phyloP scores from a whole-genome alignment of 305 asterid genomes.

The Fraxinus floribunda region DNA sequence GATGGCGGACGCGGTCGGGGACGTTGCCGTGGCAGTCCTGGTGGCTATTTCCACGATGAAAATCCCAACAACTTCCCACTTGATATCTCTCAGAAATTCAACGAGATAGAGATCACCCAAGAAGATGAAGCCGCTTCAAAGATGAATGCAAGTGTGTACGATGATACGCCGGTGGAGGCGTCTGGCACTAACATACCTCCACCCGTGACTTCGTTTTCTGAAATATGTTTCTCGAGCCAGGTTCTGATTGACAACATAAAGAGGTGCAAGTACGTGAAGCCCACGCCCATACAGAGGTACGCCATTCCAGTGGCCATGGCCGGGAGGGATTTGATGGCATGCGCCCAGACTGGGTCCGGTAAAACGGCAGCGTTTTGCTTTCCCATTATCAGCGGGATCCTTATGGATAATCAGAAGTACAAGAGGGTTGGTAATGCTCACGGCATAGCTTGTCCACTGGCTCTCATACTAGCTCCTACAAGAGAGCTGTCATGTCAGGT shows the following conservation, averaged over 20 bases:
- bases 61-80: neutral
- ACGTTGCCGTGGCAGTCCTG: neutral
- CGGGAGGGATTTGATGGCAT: slow-evolving; percentile 82
- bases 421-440: neutral
- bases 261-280: slow-evolving; percentile 59
- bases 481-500: slow-evolving; percentile 80
- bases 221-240: slow-evolving; percentile 36
- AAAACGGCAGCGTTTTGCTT: slow-evolving; percentile 88
- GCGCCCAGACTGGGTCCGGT: slow-evolving; percentile 87
- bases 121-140: neutral
- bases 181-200: slow-evolving; percentile 58
- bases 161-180: slow-evolving; percentile 46
- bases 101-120: slow-evolving; percentile 28
- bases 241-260: slow-evolving; percentile 47
- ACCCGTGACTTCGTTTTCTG: slow-evolving; percentile 51
- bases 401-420: slow-evolving; percentile 16
- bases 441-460: slow-evolving; percentile 50
- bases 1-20: slow-evolving; percentile 9
- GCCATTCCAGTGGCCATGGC: slow-evolving; percentile 67
- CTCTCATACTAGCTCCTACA: slow-evolving; percentile 77
- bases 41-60: slow-evolving; percentile 1
- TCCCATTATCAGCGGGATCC: slow-evolving; percentile 55
- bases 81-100: slow-evolving; percentile 27
- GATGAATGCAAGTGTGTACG: slow-evolving; percentile 23
- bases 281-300: slow-evolving; percentile 73